A percentile compares a stretch with the other conserved stretches of the same genome.
Evolutionary conservation across 495 filamentous ascomycete species (phyloP).

Genomic region (Neurospora discreta): DNA sequence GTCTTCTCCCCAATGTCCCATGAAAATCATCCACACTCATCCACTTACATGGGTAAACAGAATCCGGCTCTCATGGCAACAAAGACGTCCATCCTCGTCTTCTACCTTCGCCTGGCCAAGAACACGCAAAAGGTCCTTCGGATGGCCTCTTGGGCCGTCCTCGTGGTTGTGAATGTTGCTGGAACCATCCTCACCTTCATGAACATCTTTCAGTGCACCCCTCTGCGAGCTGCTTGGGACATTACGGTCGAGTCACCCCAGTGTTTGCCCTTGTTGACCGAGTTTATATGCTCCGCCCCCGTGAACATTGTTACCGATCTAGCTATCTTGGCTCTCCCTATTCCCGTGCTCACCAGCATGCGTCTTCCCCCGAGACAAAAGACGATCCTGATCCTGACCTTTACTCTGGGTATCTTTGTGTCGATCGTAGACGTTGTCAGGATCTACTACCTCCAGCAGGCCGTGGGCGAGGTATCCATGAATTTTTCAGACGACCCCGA

Average conservation of each 20-base stretch:
- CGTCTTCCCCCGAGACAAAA: slow-evolving; percentile 75
- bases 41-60: slow-evolving; percentile 31
- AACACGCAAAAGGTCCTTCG: slow-evolving; percentile 58
- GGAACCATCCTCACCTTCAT: slow-evolving; percentile 71
- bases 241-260: slow-evolving; percentile 28
- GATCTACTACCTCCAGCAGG: slow-evolving; percentile 79
- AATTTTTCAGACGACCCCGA: slow-evolving; percentile 14
- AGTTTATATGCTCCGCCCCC: slow-evolving; percentile 75
- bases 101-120: slow-evolving; percentile 70
- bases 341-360: slow-evolving; percentile 80
- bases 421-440: slow-evolving; percentile 79
- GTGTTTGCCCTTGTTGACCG: slow-evolving; percentile 66
- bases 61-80: slow-evolving; percentile 81
- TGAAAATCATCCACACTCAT: neutral
- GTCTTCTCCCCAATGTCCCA: slow-evolving; percentile 17
- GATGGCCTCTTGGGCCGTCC: slow-evolving; percentile 56
- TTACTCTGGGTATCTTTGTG: slow-evolving; percentile 74
- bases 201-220: slow-evolving; percentile 84
- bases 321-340: slow-evolving; percentile 70
- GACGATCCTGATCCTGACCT: slow-evolving; percentile 69
- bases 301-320: slow-evolving; percentile 81
- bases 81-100: slow-evolving; percentile 86
- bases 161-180: slow-evolving; percentile 63
- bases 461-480: slow-evolving; percentile 29
- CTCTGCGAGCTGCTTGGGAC: slow-evolving; percentile 51